Evolutionary conservation across 768 basidiomycete species (phyloP), one percentile per base, ranked within the genome.

Genomic region (Boletus vinaceobasis): DNA sequence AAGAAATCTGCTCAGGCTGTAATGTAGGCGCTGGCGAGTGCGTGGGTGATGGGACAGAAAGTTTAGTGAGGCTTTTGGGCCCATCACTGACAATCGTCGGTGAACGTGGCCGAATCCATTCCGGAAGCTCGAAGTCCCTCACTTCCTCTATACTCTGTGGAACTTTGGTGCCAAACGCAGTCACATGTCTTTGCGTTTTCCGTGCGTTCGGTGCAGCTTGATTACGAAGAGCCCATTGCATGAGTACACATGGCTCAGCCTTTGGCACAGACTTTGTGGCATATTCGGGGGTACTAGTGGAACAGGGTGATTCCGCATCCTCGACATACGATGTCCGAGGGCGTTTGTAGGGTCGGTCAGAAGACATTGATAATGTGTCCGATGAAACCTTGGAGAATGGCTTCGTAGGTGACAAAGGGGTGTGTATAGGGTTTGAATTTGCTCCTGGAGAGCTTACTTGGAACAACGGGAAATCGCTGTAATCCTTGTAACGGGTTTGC

Each of bases 161-260:
- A n/a, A 86, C 72, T 57, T 81, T 77, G 40, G 74, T 72, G 0
- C 87, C 87, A 62, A 87, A 89, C 9, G 85, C 82, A 15, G 74
- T 77, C 39, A 78, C 69, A 57, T 81, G 77, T 53, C 85, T 75
- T 57, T 77, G 75, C 11, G 80, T 77, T 63, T 80, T 78, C 51
- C 82, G 71, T 23, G 74, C 70, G 19, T 72, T 73, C 14, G 75
- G 77, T 40, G 74, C 71, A 10, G 70, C 68, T 46, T 77, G 73
- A 53, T 69, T 78, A 27, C 83, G 81, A 27, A 77, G 62, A 6
- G 84, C 84, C 48, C 81, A 74, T 29, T 77, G 74, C 69, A 85
- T 69, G 29, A 79, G 69, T 29, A 71, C 56, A 53, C 75, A 78
- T 27, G 63, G 60, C 23, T 71, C 69, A 27, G 50, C 36, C 50